These are phyloP conservation scores for Backusella australiensis DNA, from an alignment of 192 early-diverging fungal species.

Conservation along the genomic window DNA sequence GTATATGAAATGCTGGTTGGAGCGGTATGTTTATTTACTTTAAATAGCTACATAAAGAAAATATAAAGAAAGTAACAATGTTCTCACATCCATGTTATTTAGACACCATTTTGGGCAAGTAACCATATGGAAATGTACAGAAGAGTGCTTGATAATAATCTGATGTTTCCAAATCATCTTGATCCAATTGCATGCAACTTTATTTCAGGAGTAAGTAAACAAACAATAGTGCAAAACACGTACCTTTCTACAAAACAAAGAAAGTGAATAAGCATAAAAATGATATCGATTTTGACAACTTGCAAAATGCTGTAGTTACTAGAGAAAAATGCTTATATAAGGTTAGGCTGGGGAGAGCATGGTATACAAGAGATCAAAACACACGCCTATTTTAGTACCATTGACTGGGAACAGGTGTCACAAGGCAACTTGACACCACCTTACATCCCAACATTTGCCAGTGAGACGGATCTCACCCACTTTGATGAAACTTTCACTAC, in stretches of 20 bases:
- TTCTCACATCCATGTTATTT: background rate
- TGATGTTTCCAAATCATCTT: constrained; percentile 47
- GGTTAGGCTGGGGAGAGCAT: constrained; percentile 55
- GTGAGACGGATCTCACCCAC: constrained; percentile 48
- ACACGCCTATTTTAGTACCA: constrained; percentile 66
- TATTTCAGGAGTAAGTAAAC: constrained; percentile 42
- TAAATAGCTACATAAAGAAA: background rate
- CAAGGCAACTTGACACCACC: constrained; percentile 56
- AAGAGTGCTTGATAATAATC: constrained; percentile 48
- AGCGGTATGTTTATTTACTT: constrained; percentile 26
- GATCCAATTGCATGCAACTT: constrained; percentile 41
- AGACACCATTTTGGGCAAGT: constrained; percentile 62
- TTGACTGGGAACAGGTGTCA: constrained; percentile 65
- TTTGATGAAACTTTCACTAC: constrained; percentile 53
- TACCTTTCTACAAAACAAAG: background rate
- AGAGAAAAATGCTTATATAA: constrained; percentile 54
- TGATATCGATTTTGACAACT: background rate
- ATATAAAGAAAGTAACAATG: background rate
- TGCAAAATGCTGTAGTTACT: constrained; percentile 48
- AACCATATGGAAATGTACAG: constrained; percentile 57
- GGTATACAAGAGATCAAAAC: constrained; percentile 69
- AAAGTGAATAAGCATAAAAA: background rate
- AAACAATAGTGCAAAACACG: background rate
- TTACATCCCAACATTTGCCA: constrained; percentile 60
- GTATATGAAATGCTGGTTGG: constrained; percentile 76